Base-by-base conservation (phyloP, 2,329 filamentous ascomycete species). In the Cytospora paraplurivora region DNA sequence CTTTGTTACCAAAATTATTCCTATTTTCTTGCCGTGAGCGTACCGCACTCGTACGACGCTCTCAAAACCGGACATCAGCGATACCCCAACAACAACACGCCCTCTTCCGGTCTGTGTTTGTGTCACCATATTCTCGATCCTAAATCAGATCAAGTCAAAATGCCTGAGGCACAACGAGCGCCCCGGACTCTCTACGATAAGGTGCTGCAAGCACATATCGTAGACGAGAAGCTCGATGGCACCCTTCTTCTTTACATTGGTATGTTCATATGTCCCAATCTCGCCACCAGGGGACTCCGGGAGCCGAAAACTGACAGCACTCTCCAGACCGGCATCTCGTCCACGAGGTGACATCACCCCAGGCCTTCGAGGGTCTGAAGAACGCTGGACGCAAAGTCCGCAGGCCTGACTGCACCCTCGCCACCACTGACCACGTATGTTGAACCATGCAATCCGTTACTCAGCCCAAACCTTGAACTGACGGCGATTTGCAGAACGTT, bases 331-430 rank as follows among this genome's bases (percentile, higher is more conserved):
- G 95, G 77, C 95, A 99, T 83, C 85, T 99, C 67, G 93, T 98
- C 67, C 95, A 99, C 76, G 95, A 99, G 83, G 95, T 99, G 76
- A 99, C 95, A 71, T 97, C 94, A 72, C 95, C 95, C 68, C 95
- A 98, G 92, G 95, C 95, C 55, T 99, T 98, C 72, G 95, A 99
- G 77, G 94, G 94, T 58, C 86, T 98, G 60, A 90, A 89, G 76
- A 97, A 96, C 77, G 93, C 95, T 56, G 87, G 87, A 69, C 89
- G 95, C 67, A 87, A 88, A 77, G 93, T 99, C 68, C 89, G 95
- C 78, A 86, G 95, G 80, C 93, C 94, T 65, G 95, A 99, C 79
- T 97, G 94, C 84, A 98, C 95, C 70, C 85, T 99, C 66, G 94
- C 92, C 63, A 99, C 95, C 52, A 96, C 93, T 66, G 95, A 99